Conservation (phyloP, 169 alveolate genomes). For the Perkinsus olseni region DNA sequence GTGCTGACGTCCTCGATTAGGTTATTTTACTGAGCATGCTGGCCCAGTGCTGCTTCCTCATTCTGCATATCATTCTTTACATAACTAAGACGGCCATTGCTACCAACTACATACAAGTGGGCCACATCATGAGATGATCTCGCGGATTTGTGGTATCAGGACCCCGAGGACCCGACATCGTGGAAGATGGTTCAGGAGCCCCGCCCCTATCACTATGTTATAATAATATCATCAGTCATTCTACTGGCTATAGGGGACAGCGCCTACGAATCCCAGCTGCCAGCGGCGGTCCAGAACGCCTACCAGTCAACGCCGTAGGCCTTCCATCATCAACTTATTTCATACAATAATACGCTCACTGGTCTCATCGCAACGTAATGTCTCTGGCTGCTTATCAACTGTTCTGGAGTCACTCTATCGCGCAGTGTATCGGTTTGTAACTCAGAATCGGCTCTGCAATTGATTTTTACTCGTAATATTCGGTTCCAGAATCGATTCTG, state of each 20-base stretch:
- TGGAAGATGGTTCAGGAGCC: not conserved
- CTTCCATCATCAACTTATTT: too few species aligned
- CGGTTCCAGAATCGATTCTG: too few species aligned
- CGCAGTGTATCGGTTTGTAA: too few species aligned
- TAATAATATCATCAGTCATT: not conserved
- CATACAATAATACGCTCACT: too few species aligned
- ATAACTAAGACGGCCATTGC: not conserved
- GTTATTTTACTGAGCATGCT: not conserved
- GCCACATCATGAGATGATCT: not conserved
- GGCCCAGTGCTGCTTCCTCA: not conserved
- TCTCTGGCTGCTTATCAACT: too few species aligned
- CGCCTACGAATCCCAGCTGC: not conserved
- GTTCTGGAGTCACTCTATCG: too few species aligned
- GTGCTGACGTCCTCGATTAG: not conserved
- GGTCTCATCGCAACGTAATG: too few species aligned
- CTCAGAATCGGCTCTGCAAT: not conserved
- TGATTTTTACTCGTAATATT: too few species aligned
- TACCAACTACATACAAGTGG: not conserved
- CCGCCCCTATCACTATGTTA: not conserved
- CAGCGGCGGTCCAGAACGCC: not conserved
- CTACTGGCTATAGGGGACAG: not conserved
- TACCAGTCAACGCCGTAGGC: not conserved
- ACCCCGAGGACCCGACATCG: not conserved
- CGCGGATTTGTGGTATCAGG: too few species aligned
- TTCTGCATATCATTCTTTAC: not conserved